Evolutionary conservation across 2,329 filamentous ascomycete species (phyloP).

Genomic region (Aureobasidium lini): DNA sequence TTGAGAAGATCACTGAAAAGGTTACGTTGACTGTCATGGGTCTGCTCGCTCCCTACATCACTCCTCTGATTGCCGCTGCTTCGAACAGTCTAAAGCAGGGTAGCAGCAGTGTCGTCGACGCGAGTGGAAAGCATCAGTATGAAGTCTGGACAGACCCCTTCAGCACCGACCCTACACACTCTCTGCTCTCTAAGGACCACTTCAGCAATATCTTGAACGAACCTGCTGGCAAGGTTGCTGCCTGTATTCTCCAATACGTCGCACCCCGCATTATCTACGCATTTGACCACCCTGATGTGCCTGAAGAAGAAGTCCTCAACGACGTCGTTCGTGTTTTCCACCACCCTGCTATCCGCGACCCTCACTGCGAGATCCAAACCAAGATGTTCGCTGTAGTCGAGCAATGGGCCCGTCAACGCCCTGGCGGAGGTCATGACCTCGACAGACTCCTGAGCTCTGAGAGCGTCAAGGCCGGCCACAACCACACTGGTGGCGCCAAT

Average conservation of each 20-base stretch:
- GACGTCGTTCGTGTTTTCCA: conserved; percentile 82
- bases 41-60: conserved; percentile 81
- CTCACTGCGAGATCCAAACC: conserved; percentile 68
- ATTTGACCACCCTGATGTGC: conserved; percentile 80
- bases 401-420: conserved; percentile 66
- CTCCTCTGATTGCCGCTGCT: conserved; percentile 82
- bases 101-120: conserved; percentile 60
- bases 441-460: conserved; percentile 73
- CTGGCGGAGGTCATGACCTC: conserved; percentile 58
- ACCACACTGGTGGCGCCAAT: conserved; percentile 47
- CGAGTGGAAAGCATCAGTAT: conserved; percentile 43
- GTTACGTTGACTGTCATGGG: conserved; percentile 88
- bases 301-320: conserved; percentile 73
- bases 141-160: conserved; percentile 42
- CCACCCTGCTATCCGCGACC: conserved; percentile 75
- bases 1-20: conserved; percentile 90
- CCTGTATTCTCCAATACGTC: conserved; percentile 68
- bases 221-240: conserved; percentile 42
- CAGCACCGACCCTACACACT: conserved; percentile 44
- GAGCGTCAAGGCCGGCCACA: conserved; percentile 74
- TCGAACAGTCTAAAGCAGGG: conserved; percentile 80
- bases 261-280: conserved; percentile 84
- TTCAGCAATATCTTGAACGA: conserved; percentile 45
- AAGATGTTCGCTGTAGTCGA: conserved; percentile 85
- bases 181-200: conserved; percentile 46